These are phyloP conservation scores for Chrysopogon serrulatus DNA, from an alignment of 176 grass and related monocot genomes.

Conservation along the genomic window DNA sequence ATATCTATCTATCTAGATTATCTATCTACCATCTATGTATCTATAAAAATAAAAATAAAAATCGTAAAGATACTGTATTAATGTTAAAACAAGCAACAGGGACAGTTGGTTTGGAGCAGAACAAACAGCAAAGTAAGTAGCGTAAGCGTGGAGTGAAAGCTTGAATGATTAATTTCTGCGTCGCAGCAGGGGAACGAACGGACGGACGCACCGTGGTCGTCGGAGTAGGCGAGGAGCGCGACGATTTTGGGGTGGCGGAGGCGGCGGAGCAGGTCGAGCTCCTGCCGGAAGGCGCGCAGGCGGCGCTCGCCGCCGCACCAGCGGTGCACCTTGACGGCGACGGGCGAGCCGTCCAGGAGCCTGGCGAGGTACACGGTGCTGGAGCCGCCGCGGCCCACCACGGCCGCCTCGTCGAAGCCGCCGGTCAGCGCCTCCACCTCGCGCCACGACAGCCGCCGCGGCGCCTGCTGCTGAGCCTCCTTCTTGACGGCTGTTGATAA, in stretches of 20 bases:
- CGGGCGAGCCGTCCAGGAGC: not conserved
- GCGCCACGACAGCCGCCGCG: constrained; percentile 38
- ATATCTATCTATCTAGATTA: too few species aligned
- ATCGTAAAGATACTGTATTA: too few species aligned
- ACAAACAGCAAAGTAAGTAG: too few species aligned
- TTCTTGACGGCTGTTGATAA: not conserved
- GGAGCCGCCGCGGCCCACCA: constrained; percentile 79
- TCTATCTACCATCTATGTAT: too few species aligned
- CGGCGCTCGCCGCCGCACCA: constrained; percentile 57
- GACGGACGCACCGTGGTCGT: constrained; percentile 82
- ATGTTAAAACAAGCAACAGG: not conserved
- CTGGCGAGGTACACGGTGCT: constrained; percentile 68
- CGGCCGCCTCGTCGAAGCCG: constrained; percentile 55
- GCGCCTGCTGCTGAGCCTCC: not conserved
- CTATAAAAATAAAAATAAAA: too few species aligned
- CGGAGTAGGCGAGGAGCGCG: constrained; percentile 65
- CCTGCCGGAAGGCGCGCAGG: constrained; percentile 60
- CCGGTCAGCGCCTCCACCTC: constrained; percentile 67
- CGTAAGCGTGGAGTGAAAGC: not conserved
- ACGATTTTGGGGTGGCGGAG: constrained; percentile 67
- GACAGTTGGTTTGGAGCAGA: not conserved
- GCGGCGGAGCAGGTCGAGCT: constrained; percentile 78
- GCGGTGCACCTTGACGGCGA: constrained; percentile 64
- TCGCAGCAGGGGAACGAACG: too few species aligned
- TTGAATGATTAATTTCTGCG: not conserved